Evolutionary conservation across 2,329 filamentous ascomycete species (phyloP).

Genomic region (Trichoderma semiorbis): DNA sequence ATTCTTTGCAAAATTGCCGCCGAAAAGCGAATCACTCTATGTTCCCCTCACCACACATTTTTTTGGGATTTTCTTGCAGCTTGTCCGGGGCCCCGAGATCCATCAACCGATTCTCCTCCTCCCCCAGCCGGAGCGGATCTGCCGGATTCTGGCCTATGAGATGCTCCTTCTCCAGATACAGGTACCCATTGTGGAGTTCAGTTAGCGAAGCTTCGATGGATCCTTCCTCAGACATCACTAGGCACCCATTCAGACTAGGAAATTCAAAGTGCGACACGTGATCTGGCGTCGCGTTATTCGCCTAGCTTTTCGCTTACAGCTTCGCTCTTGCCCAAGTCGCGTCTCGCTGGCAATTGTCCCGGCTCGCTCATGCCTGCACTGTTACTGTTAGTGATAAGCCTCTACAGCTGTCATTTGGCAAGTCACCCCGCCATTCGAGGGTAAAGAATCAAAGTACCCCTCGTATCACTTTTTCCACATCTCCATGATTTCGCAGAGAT

Average conservation of each 20-base stretch:
- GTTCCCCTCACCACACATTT: not conserved
- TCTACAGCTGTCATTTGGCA: not conserved
- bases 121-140: not conserved
- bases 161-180: not conserved
- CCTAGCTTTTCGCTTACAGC: not conserved
- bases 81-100: not conserved
- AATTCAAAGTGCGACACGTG: not conserved
- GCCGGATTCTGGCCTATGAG: not conserved
- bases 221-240: not conserved
- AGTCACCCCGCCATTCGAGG: not conserved
- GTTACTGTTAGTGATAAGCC: not conserved
- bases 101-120: not conserved
- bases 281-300: not conserved
- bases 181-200: not conserved
- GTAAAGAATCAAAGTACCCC: not conserved
- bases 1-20: not conserved
- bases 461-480: not conserved
- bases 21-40: not conserved
- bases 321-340: not conserved
- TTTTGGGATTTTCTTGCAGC: not conserved
- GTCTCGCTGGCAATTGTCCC: not conserved
- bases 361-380: not conserved
- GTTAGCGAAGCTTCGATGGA: not conserved
- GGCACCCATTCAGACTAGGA: not conserved
- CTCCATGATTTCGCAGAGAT: not conserved